Evolutionary conservation across 441 rosid species (phyloP).

Genomic region (Raphanus hybrid): DNA sequence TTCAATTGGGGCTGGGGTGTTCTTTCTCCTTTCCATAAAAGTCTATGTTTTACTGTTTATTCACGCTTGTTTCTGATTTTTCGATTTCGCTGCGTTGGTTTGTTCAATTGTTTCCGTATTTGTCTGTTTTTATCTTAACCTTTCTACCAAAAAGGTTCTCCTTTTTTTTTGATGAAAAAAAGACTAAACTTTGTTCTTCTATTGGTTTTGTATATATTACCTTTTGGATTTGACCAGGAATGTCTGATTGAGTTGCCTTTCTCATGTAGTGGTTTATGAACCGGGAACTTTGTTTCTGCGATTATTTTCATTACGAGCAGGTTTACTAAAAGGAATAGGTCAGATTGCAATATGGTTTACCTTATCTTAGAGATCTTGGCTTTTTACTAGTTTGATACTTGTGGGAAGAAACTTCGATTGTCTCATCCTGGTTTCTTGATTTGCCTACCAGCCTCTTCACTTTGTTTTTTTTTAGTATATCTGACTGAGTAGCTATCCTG

Average conservation of each 20-base stretch:
- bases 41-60: constrained; percentile 1
- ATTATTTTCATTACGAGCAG: too few relatives aligned
- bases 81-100: constrained; percentile 8
- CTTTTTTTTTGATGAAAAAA: not conserved
- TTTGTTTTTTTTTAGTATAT: too few relatives aligned
- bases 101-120: not conserved
- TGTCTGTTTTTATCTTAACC: not conserved
- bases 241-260: not conserved
- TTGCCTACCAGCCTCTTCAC: too few relatives aligned
- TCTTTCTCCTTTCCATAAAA: constrained; percentile 15
- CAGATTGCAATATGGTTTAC: too few relatives aligned
- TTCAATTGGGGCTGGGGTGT: constrained; percentile 28
- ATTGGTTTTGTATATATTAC: not conserved
- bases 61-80: not conserved
- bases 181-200: not conserved
- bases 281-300: too few relatives aligned
- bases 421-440: too few relatives aligned
- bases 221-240: not conserved
- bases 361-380: too few relatives aligned
- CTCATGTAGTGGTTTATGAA: too few relatives aligned
- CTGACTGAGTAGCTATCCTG: too few relatives aligned
- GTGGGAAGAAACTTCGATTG: too few relatives aligned
- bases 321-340: too few relatives aligned
- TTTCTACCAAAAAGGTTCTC: not conserved
- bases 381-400: too few relatives aligned